Evolutionary conservation across 179 eudicot genomes (phyloP).

Genomic region (Amaranthus tricolor): DNA sequence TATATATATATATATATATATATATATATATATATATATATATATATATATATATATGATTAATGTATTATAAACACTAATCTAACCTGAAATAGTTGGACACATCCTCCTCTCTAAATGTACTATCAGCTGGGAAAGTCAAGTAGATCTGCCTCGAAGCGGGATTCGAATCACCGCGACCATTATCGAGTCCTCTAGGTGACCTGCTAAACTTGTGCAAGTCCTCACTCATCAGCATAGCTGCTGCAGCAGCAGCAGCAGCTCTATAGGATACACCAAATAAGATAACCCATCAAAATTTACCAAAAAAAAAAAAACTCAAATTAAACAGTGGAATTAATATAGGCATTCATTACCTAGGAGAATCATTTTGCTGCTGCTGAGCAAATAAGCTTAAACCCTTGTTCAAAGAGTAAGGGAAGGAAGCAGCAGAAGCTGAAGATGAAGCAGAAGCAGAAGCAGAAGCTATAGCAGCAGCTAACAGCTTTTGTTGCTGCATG

Average conservation of each 20-base stretch:
- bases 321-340: no score
- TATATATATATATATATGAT: no score
- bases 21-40: no score
- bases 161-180: slow-evolving; percentile 40
- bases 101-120: slow-evolving; percentile 90
- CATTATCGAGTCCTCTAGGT: slow-evolving; percentile 22
- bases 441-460: slow-evolving; percentile 15
- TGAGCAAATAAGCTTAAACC: slow-evolving; percentile 56
- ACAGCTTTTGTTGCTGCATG: slow-evolving; percentile 52
- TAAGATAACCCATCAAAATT: background rate
- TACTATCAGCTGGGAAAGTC: slow-evolving; percentile 92
- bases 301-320: background rate
- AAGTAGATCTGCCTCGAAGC: slow-evolving; percentile 77
- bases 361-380: slow-evolving; percentile 64
- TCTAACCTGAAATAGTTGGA: slow-evolving; percentile 69
- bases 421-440: slow-evolving; percentile 33
- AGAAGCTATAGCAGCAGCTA: slow-evolving; percentile 52
- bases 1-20: no score
- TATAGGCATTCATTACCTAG: slow-evolving; percentile 20
- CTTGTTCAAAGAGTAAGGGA: slow-evolving; percentile 49
- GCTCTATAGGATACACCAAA: slow-evolving; percentile 38
- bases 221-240: slow-evolving; percentile 67
- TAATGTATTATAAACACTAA: background rate
- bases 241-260: slow-evolving; percentile 41
- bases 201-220: slow-evolving; percentile 47